Conservation (phyloP, 2,329 filamentous ascomycete species). For the Hypocrella siamensis region DNA sequence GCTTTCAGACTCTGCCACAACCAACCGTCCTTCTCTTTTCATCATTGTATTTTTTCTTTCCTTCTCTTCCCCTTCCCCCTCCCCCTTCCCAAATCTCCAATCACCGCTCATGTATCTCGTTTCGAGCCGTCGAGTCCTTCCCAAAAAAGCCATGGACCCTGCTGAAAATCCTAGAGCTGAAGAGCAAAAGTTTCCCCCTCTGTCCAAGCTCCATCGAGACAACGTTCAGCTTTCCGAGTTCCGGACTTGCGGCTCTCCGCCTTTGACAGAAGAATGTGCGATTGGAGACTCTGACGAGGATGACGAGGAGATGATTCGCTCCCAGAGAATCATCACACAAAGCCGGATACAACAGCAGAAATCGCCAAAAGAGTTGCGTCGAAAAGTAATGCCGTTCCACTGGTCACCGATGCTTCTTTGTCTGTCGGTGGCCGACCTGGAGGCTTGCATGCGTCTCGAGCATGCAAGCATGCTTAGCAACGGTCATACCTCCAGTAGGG, state of each 20-base stretch:
- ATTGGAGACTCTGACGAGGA: constrained; percentile 6
- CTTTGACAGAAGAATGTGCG: constrained; percentile 2
- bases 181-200: too few relatives aligned
- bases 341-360: constrained; percentile 3
- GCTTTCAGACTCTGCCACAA: too few relatives aligned
- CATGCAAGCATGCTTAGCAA: constrained; percentile 32
- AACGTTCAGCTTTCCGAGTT: too few relatives aligned
- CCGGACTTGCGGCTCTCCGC: not conserved
- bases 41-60: too few relatives aligned
- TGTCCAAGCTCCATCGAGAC: too few relatives aligned
- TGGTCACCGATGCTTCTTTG: constrained; percentile 51
- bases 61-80: too few relatives aligned
- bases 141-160: too few relatives aligned
- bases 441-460: constrained; percentile 25
- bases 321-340: constrained; percentile 1
- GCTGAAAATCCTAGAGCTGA: too few relatives aligned
- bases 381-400: constrained; percentile 34
- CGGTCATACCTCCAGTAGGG: constrained; percentile 31
- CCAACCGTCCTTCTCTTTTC: too few relatives aligned
- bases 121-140: too few relatives aligned
- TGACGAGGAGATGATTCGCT: constrained; percentile 4
- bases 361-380: constrained; percentile 4
- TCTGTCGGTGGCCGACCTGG: constrained; percentile 50
- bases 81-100: too few relatives aligned
- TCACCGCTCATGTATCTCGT: too few relatives aligned